Base-by-base conservation (phyloP, 768 basidiomycete species). In the Tylopilus vinaceipallidus region DNA sequence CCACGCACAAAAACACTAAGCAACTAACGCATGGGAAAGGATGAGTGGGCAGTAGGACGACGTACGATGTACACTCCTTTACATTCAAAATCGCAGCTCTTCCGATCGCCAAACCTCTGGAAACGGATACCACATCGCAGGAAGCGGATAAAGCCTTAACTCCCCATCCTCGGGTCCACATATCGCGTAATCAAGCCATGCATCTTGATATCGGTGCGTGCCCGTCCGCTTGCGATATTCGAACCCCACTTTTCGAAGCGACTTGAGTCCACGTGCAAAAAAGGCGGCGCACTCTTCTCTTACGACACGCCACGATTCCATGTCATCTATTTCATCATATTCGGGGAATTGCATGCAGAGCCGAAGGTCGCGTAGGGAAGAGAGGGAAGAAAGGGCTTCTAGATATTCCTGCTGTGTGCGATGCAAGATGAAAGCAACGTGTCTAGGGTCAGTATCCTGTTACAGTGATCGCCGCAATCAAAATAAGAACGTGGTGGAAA, bases 321-420 rank as follows among this genome's bases (percentile, higher is more conserved):
- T 42, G 49, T 66, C 66, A 14, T 68, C 66, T 11, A 57, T 50
- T 44, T 61, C 61, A 35, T 69, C 68, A 35, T 66, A 69, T 30
- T 69, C 68, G 0, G 68, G 69, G 54, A 69, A 69, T 49, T 69
- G 68, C 56, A 71, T 61, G 56, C 68, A 71, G 4, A 69, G 59
- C n/a, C 68, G 67, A 13, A 69, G 53, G 41, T 64, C 54, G 32
- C 55, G 68, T 7, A 69, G 55, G 2, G 52, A 54, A 14, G 58
- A 54, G 24, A 69, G 64, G 32, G 66, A 47, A 10, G 56, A 60
- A 17, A 69, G 55, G 6, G 69, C 66, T 49, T 64, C 61, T 16
- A 69, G 54, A 48, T 70, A 69, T 61, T 71, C 69, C 54, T 70
- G 58, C 68, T 69, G 58, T 54, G 53, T 50, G 45, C 42, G 60